These are phyloP conservation scores for Cercospora zeina DNA, from an alignment of 2,329 filamentous ascomycete species.

Conservation along the genomic window DNA sequence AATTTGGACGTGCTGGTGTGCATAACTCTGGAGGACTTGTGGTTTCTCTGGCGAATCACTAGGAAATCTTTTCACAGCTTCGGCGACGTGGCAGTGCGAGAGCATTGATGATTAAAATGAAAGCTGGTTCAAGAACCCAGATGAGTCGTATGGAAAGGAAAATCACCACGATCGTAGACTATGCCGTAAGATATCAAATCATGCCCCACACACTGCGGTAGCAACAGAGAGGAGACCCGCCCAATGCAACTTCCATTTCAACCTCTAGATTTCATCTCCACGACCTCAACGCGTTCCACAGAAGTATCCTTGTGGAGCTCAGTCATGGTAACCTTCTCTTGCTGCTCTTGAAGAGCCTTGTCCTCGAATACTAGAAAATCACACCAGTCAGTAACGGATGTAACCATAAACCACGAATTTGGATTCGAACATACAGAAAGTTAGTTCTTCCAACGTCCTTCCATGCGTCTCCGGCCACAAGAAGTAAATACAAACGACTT, in stretches of 20 bases:
- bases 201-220: background rate
- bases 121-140: background rate
- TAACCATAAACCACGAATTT: background rate
- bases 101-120: background rate
- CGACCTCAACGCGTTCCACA: background rate
- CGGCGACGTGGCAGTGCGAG: background rate
- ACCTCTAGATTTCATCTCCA: background rate
- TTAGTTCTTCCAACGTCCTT: constrained; percentile 50
- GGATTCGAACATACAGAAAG: constrained; percentile 44
- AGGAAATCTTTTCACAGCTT: background rate
- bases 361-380: constrained; percentile 33
- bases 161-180: background rate
- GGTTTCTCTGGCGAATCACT: background rate
- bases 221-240: background rate
- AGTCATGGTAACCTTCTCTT: constrained; percentile 12
- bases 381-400: background rate
- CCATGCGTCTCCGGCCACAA: constrained; percentile 49
- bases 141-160: background rate
- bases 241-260: too few relatives aligned
- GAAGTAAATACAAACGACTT: constrained; percentile 48
- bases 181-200: background rate
- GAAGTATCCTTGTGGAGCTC: constrained; percentile 5
- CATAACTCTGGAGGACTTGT: background rate
- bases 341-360: constrained; percentile 25
- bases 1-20: background rate